These are phyloP conservation scores for Diaporthe aspalathi DNA, from an alignment of 2,329 filamentous ascomycete genomes.

Conservation along the genomic window DNA sequence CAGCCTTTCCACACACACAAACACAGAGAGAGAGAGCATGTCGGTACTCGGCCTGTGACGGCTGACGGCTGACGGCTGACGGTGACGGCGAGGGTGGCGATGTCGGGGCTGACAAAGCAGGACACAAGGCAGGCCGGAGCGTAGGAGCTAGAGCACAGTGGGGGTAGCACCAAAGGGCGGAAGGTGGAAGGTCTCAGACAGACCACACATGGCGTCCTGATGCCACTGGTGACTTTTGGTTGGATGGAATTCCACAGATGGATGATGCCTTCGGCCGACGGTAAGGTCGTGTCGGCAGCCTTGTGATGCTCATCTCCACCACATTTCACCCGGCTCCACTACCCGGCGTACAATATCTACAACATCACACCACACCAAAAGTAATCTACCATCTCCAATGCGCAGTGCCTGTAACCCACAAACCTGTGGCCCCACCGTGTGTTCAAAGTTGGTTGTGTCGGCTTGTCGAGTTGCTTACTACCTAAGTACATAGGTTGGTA, in stretches of 20 bases:
- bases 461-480: background rate
- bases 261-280: background rate
- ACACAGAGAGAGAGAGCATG: too few species aligned
- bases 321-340: constrained; percentile 15
- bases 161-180: background rate
- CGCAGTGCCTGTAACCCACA: background rate
- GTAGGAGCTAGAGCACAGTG: constrained; percentile 1
- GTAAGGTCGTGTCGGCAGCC: background rate
- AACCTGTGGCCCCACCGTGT: background rate
- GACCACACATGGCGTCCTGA: constrained; percentile 4
- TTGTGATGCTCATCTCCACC: constrained; percentile 5
- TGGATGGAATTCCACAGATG: constrained; percentile 19
- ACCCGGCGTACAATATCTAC: too few species aligned
- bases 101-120: constrained; percentile 19
- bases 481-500: too few species aligned
- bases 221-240: constrained; percentile 17
- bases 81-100: constrained; percentile 4
- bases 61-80: background rate
- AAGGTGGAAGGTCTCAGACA: background rate
- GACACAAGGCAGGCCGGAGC: background rate
- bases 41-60: background rate
- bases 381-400: constrained; percentile 7
- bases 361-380: background rate
- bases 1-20: background rate
- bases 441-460: background rate